phyloP scores from a whole-genome alignment of 306 rosid genomes.

The Astragalus glycyphyllos region DNA sequence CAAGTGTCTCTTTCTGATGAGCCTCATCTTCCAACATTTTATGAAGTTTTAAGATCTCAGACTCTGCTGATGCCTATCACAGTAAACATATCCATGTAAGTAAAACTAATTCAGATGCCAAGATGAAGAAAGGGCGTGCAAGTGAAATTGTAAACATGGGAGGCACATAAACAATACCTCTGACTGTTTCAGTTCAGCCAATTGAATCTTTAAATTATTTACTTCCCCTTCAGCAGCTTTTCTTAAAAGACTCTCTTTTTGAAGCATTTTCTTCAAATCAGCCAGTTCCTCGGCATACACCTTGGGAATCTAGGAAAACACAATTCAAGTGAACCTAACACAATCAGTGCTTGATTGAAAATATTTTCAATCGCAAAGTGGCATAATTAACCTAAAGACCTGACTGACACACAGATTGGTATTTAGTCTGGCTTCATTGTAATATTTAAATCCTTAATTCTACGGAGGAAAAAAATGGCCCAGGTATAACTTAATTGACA shows the following conservation, averaged over 20 bases:
- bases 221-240: conserved; percentile 90
- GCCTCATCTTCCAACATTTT: conserved; percentile 76
- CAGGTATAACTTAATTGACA: conserved; percentile 2
- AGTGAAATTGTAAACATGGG: conserved; percentile 32
- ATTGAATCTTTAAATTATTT: conserved; percentile 66
- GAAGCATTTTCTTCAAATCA: conserved; percentile 70
- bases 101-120: conserved; percentile 36
- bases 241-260: conserved; percentile 69
- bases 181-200: conserved; percentile 75
- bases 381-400: neutral
- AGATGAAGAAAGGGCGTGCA: conserved; percentile 35
- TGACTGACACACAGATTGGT: neutral
- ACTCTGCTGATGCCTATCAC: conserved; percentile 66
- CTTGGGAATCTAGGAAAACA: conserved; percentile 46
- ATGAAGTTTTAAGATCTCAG: conserved; percentile 74
- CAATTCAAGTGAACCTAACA: conserved; percentile 42
- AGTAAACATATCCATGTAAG: conserved; percentile 46
- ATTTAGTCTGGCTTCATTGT: conserved; percentile 23
- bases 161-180: conserved; percentile 67
- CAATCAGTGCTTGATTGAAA: conserved; percentile 4
- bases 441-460: conserved; percentile 3
- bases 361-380: conserved; percentile 32
- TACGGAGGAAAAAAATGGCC: neutral
- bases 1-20: conserved; percentile 75
- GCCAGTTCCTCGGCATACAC: conserved; percentile 69